Base-by-base conservation (phyloP, 1,139 yeast species). In the Geotrichum histeridarum region DNA sequence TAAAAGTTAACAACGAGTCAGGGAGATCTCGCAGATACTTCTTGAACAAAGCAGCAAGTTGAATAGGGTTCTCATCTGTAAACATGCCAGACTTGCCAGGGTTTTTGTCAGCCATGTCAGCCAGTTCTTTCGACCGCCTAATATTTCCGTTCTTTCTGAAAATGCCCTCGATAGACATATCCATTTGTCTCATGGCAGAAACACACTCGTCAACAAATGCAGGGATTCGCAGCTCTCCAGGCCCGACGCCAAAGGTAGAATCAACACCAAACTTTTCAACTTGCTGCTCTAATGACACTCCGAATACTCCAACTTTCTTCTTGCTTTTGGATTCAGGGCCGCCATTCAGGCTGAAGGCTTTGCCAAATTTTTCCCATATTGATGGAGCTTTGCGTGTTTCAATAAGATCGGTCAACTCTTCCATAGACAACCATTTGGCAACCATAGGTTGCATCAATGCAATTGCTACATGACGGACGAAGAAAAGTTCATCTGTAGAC, bases 121-220 rank as follows among this genome's bases (percentile, higher is more conserved):
- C 80, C 57, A 91, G 74, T 61, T 84, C 89, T 61, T 86, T 81
- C 51, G 93, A 75, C 48, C 87, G 79, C 63, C 91, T 83, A 64
- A 94, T 93, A 66, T 94, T 94, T 66, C 99, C 99, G 67, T 94
- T 94, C 67, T 91, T 86, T 64, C 99, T 80, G 76, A 94, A 94
- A 8, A 94, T 86, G 56, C 99, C 99, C 70, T 93, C 99, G 18
- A 90, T 93, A 2, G 97, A 87, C 88, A 94, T 84, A 72, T 93
- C 98, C 76, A 88, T 89, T 57, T 87, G 95, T 56, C 88, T 80
- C 74, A 94, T 80, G 0, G 95, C 88, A 49, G 81, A 80, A 47
- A 94, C 81, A 15, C 91, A 75, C 64, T 93, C 98, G 65, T 93
- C 98, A 52, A 94, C 77, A 46, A 94, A 77, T 51, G 88, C 80